Evolutionary conservation across 2,329 filamentous ascomycete genomes (phyloP).

Genomic region (Dactylellina parvicollis): DNA sequence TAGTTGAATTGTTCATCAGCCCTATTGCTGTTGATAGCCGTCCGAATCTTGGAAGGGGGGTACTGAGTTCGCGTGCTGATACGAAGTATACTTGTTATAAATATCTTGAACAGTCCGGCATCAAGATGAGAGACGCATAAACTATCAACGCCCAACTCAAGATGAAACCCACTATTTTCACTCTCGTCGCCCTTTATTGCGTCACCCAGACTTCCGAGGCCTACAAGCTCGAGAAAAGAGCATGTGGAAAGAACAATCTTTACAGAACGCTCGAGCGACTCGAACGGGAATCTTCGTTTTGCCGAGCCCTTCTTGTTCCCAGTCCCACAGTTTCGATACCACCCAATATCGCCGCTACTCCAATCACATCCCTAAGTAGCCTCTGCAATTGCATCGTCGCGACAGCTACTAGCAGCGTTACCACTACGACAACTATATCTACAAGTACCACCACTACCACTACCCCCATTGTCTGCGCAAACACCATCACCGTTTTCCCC

Average conservation of each 20-base stretch:
- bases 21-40: too few species aligned
- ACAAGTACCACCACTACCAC: constrained; percentile 2
- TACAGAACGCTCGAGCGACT: constrained; percentile 38
- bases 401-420: neutral
- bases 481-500: constrained; percentile 8
- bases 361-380: constrained; percentile 33
- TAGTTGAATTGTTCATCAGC: too few species aligned
- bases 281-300: constrained; percentile 38
- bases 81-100: too few species aligned
- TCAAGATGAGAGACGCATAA: too few species aligned
- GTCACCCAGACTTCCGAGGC: neutral
- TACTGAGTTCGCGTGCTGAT: too few species aligned
- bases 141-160: neutral
- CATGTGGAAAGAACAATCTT: constrained; percentile 32
- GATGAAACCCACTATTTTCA: constrained; percentile 5
- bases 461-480: constrained; percentile 1
- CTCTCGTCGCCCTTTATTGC: constrained; percentile 11
- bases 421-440: too few species aligned
- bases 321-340: constrained; percentile 35
- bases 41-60: too few species aligned
- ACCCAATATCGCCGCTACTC: constrained; percentile 29
- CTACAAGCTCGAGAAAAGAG: constrained; percentile 6
- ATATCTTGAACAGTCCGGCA: too few species aligned
- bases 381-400: constrained; percentile 30
- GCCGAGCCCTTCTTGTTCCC: constrained; percentile 17